Conservation (phyloP, 169 alveolate genomes). For the Perkinsus olseni region DNA sequence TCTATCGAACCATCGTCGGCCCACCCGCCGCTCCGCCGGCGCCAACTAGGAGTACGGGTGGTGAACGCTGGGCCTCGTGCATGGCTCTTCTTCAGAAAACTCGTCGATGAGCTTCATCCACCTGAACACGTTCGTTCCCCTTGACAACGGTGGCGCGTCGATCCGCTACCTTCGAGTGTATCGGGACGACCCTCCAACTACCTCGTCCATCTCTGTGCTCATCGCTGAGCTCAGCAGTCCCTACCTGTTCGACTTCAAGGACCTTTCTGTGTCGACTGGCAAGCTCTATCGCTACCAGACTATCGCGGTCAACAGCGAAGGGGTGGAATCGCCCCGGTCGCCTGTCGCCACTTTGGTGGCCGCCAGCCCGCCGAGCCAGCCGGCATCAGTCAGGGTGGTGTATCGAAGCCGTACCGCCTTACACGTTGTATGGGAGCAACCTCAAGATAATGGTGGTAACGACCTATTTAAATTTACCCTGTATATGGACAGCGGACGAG, state of each 20-base stretch:
- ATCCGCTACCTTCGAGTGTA: conserved; percentile 16
- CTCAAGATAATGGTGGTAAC: not conserved
- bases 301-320: conserved; percentile 3
- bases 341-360: not conserved
- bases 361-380: conserved; percentile 15
- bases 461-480: conserved; percentile 12
- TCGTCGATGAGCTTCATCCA: not conserved
- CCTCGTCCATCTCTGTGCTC: not conserved
- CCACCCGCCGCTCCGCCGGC: not conserved
- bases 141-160: conserved; percentile 32
- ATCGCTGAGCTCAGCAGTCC: not conserved
- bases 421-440: not conserved
- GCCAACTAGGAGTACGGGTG: not conserved
- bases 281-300: conserved; percentile 22
- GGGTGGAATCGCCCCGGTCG: not conserved
- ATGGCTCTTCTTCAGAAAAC: not conserved
- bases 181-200: conserved; percentile 25
- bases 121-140: not conserved
- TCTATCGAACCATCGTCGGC: not conserved
- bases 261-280: not conserved
- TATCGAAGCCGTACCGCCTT: not conserved
- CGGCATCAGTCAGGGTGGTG: conserved; percentile 12
- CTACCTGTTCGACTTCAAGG: not conserved
- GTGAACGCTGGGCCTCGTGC: not conserved
- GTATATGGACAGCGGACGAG: not conserved